These are phyloP conservation scores for Pneumocystis wakefieldiae DNA, from an alignment of 1,139 yeast species.

Conservation along the genomic window DNA sequence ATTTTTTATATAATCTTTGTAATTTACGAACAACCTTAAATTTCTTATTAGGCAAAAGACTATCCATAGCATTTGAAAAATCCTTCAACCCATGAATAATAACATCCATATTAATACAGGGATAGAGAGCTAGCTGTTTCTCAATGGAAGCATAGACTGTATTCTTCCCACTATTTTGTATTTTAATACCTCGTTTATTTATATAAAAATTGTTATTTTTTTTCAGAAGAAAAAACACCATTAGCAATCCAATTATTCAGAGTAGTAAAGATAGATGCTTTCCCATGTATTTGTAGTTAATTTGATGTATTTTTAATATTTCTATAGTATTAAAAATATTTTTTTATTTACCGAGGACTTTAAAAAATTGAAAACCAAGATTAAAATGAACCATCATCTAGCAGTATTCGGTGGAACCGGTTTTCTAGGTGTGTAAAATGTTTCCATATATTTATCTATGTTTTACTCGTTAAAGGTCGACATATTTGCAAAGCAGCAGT, in stretches of 20 bases:
- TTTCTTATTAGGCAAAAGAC: neutral
- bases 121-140: neutral
- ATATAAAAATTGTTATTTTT: neutral
- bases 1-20: neutral
- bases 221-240: neutral
- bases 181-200: neutral
- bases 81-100: neutral
- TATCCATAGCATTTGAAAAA: neutral
- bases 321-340: neutral
- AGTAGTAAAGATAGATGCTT: no score
- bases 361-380: neutral
- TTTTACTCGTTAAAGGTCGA: slow-evolving; percentile 5
- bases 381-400: slow-evolving; percentile 6
- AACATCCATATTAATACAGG: neutral
- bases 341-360: neutral
- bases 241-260: no score
- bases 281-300: no score
- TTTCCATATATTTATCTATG: neutral
- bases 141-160: neutral
- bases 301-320: no score
- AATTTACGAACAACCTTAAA: neutral
- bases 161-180: neutral
- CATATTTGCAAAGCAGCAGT: slow-evolving; percentile 13
- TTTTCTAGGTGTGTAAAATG: slow-evolving; percentile 8
- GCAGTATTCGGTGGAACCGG: slow-evolving; percentile 14